Evolutionary conservation across 768 basidiomycete genomes (phyloP).

Genomic region (Lentinula detonsa): DNA sequence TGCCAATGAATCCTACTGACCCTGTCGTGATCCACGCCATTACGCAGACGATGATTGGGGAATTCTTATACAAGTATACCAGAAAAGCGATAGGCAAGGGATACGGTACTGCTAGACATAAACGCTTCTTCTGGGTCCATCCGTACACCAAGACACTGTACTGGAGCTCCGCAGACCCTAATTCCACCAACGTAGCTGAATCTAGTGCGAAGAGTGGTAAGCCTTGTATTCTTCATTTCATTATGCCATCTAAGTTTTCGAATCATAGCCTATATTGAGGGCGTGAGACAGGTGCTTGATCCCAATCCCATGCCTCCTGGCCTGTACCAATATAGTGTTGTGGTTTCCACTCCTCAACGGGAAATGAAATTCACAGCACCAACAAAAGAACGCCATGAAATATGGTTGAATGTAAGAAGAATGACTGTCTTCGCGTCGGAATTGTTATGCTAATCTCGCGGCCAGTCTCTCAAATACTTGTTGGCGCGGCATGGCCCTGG

Average conservation of each 20-base stretch:
- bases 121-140: constrained; percentile 99
- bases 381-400: constrained; percentile 92
- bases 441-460: constrained; percentile 3
- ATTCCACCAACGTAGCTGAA: constrained; percentile 80
- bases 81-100: constrained; percentile 85
- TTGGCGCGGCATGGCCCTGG: constrained; percentile 59
- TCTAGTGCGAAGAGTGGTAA: constrained; percentile 95
- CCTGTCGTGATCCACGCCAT: constrained; percentile 92
- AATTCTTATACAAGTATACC: constrained; percentile 98
- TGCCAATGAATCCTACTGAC: constrained; percentile 59
- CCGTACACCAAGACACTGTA: constrained; percentile 97
- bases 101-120: constrained; percentile 83
- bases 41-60: constrained; percentile 99
- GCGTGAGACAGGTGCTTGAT: constrained; percentile 87
- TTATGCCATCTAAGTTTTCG: constrained; percentile 8
- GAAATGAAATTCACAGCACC: constrained; percentile 99
- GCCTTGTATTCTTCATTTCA: constrained; percentile 20
- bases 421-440: constrained; percentile 9
- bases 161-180: constrained; percentile 95
- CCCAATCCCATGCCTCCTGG: constrained; percentile 96
- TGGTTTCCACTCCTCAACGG: constrained; percentile 87
- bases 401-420: constrained; percentile 81
- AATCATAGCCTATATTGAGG: constrained; percentile 80
- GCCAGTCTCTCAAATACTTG: constrained; percentile 86
- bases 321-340: constrained; percentile 85